These are phyloP conservation scores for Pseudozyma sp. DNA, from an alignment of 1,284 basidiomycete genomes.

Conservation along the genomic window DNA sequence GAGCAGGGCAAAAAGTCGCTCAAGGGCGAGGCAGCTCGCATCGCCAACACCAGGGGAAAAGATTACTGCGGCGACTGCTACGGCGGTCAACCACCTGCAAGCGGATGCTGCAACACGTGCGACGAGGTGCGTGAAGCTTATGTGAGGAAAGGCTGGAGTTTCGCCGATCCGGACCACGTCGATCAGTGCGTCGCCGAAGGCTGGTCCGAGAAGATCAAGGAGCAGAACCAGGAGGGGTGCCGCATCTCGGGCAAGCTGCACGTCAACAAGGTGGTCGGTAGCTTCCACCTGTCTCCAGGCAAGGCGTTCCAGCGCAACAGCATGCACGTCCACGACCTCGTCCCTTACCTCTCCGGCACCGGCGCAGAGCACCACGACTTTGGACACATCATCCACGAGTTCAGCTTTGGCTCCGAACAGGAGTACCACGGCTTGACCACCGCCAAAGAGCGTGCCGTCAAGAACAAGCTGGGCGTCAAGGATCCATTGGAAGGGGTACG, in stretches of 20 bases:
- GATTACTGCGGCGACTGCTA: conserved; percentile 85
- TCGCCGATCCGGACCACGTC: conserved; percentile 87
- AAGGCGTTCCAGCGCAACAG: conserved; percentile 89
- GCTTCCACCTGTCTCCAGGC: conserved; percentile 75
- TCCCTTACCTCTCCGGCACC: conserved; percentile 80
- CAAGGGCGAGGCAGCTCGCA: conserved; percentile 60
- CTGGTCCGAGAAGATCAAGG: conserved; percentile 92
- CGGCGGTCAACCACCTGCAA: conserved; percentile 82
- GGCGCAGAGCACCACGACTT: conserved; percentile 76
- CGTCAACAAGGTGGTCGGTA: conserved; percentile 87
- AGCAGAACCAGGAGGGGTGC: conserved; percentile 93
- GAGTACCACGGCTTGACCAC: conserved; percentile 48
- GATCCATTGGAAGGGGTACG: conserved; percentile 84
- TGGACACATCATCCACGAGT: conserved; percentile 85
- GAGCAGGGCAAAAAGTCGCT: conserved; percentile 48
- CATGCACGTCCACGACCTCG: conserved; percentile 88
- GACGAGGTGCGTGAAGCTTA: conserved; percentile 94
- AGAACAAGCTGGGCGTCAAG: conserved; percentile 79
- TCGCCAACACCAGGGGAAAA: conserved; percentile 47
- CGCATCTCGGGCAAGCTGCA: conserved; percentile 89
- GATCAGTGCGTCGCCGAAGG: conserved; percentile 91
- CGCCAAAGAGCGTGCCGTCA: conserved; percentile 66
- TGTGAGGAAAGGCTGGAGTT: conserved; percentile 92
- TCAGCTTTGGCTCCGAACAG: conserved; percentile 74
- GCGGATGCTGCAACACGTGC: conserved; percentile 90